These are phyloP conservation scores for Tulasnella sp. DNA, from an alignment of 768 basidiomycete species.

Conservation along the genomic window DNA sequence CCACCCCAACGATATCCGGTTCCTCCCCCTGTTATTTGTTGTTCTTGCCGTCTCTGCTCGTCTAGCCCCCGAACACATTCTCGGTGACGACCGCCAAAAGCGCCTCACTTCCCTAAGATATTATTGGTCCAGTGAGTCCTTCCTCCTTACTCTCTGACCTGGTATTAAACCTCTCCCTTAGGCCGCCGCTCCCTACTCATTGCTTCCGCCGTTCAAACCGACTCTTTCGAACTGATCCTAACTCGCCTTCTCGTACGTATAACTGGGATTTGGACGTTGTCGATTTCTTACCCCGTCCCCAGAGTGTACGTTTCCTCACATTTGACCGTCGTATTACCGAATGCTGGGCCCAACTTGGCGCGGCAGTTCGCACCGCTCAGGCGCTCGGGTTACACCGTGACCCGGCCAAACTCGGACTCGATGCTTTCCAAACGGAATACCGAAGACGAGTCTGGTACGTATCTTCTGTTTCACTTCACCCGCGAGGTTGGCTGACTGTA, in stretches of 20 bases:
- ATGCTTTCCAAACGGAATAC: slow-evolving; percentile 70
- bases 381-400: slow-evolving; percentile 89
- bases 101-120: slow-evolving; percentile 75
- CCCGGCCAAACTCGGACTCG: slow-evolving; percentile 70
- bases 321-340: slow-evolving; percentile 83
- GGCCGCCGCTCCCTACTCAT: slow-evolving; percentile 80
- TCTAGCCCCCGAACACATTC: slow-evolving; percentile 73
- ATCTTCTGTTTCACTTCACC: neutral
- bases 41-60: slow-evolving; percentile 79
- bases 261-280: neutral
- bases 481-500: slow-evolving; percentile 13
- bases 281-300: neutral
- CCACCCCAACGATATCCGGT: slow-evolving; percentile 66
- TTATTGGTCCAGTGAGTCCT: slow-evolving; percentile 84
- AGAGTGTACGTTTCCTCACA: slow-evolving; percentile 57
- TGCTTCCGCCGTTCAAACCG: slow-evolving; percentile 85
- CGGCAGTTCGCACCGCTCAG: slow-evolving; percentile 84
- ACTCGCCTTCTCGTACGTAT: slow-evolving; percentile 61
- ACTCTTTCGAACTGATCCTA: slow-evolving; percentile 84
- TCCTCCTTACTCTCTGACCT: slow-evolving; percentile 15
- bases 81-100: slow-evolving; percentile 61
- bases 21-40: slow-evolving; percentile 85
- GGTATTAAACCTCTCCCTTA: slow-evolving; percentile 25
- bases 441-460: slow-evolving; percentile 75
- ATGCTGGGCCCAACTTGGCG: slow-evolving; percentile 92